Evolutionary conservation across 164 flowering plant species (phyloP), one percentile per base, ranked within the genome.

Genomic region (Aristolochia contorta): DNA sequence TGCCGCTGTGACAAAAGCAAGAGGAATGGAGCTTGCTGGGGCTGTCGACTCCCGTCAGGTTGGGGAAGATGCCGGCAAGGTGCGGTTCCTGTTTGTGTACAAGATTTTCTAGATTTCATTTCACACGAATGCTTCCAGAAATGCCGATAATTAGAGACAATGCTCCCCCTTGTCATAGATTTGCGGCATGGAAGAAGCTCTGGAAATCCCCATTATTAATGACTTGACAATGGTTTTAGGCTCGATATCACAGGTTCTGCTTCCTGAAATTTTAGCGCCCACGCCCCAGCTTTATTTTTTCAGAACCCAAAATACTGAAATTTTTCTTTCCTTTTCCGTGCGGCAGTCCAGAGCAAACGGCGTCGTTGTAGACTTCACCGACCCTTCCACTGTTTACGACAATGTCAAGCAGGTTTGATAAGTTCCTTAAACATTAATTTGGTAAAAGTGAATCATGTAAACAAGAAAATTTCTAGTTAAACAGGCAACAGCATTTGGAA

Each of bases 11-110:
- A 80, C 89, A 4, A 84, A 73, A 73, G 96, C 93, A 23, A 79
- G 93, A 81, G 96, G 97, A 63, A 83, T 87, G 93, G 97, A 91
- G 71, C 71, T 91, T 12, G 96, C 97, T 69, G 97, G 91, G 54
- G 97, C 96, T 4, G 85, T 91, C 45, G 97, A 87, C 77, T 73
- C 84, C 25, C 63, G 74, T 65, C 73, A 76, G 50, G 84, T 86
- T 13, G 93, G 96, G 60, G 81, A 91, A 78, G 96, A 91, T 63
- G 78, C 84, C 67, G 97, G 89, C 57, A 76, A 75, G 89, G 96
- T 86, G 56, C 30, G 30, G 30, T 27, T n/a, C 30, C 52, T 55
- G 47, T 25, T 65, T 48, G 2, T 27, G 43, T 8, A 37, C 43
- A 3, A 3, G 43, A 10, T 37, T 37, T 37, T 0, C 43, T 37